These are phyloP conservation scores for Westerdykella aurantiaca DNA, from an alignment of 2,329 filamentous ascomycete genomes.

Conservation along the genomic window DNA sequence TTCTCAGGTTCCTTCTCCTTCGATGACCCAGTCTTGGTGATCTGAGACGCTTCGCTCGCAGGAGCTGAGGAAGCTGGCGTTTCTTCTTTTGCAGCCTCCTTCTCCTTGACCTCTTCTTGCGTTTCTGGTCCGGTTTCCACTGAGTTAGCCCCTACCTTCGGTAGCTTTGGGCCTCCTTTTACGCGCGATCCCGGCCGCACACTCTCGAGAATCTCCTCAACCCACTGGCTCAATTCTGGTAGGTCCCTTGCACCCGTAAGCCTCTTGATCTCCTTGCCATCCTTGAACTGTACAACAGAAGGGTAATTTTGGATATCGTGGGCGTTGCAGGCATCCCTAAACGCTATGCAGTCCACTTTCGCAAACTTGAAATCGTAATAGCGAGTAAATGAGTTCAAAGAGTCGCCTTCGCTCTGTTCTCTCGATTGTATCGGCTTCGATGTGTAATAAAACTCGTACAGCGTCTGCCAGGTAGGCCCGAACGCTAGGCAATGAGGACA, in stretches of 20 bases:
- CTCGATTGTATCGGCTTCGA: conserved; percentile 61
- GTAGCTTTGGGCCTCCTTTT: conserved; percentile 59
- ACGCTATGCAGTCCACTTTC: conserved; percentile 77
- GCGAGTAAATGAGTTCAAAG: conserved; percentile 63
- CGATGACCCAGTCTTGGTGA: conserved; percentile 24
- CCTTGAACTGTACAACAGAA: conserved; percentile 71
- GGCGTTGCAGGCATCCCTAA: conserved; percentile 67
- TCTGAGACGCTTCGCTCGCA: conserved; percentile 20
- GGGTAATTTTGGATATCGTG: conserved; percentile 67
- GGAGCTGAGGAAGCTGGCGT: conserved; percentile 17
- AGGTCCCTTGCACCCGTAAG: conserved; percentile 65
- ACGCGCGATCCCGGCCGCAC: conserved; percentile 77
- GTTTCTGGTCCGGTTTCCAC: conserved; percentile 40
- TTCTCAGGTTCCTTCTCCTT: conserved; percentile 35
- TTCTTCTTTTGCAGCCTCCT: conserved; percentile 22
- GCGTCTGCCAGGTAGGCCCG: conserved; percentile 80
- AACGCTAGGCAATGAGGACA: conserved; percentile 69
- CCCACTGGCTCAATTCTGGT: conserved; percentile 57
- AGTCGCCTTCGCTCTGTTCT: conserved; percentile 43
- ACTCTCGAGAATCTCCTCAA: conserved; percentile 72
- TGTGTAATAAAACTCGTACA: conserved; percentile 94
- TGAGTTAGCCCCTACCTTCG: conserved; percentile 59
- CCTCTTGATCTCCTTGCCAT: conserved; percentile 62
- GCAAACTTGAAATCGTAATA: conserved; percentile 90
- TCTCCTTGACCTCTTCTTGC: conserved; percentile 32